Evolutionary conservation across 2,329 filamentous ascomycete genomes (phyloP).

Genomic region (Chrysosphaeria jannelii): DNA sequence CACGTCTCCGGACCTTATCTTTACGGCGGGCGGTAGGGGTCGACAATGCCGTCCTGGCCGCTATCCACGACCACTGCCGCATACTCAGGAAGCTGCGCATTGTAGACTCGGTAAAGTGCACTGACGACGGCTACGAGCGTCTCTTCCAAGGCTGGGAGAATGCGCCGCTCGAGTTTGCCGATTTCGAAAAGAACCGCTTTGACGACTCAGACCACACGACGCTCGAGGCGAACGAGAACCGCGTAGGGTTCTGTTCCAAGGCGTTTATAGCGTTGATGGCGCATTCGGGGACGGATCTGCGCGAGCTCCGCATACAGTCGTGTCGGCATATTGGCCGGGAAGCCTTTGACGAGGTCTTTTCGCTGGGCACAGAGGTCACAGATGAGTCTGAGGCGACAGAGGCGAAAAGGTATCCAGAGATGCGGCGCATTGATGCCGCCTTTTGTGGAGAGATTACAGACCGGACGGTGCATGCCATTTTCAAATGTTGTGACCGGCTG

Average conservation of each 20-base stretch:
- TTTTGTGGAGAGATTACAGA: conserved; percentile 43
- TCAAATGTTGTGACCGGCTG: conserved; percentile 29
- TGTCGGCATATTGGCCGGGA: conserved; percentile 51
- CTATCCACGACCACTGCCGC: conserved; percentile 39
- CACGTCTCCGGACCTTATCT: conserved; percentile 44
- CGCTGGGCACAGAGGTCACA: too few relatives aligned
- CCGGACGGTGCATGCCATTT: conserved; percentile 29
- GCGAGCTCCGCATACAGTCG: conserved; percentile 45
- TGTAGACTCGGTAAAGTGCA: conserved; percentile 43
- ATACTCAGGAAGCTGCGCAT: conserved; percentile 50
- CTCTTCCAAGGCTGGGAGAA: conserved; percentile 59
- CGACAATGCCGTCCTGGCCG: conserved; percentile 37
- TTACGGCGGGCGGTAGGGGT: conserved; percentile 34
- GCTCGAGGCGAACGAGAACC: conserved; percentile 29
- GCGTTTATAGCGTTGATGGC: conserved; percentile 60
- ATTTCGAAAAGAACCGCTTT: conserved; percentile 51
- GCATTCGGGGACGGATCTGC: conserved; percentile 41
- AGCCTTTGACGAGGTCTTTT: conserved; percentile 49
- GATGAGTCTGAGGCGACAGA: too few relatives aligned
- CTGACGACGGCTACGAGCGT: conserved; percentile 38
- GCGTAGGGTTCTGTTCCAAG: conserved; percentile 41
- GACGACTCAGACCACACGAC: conserved; percentile 40
- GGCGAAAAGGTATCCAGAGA: conserved; percentile 26
- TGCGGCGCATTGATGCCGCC: conserved; percentile 45
- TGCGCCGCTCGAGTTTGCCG: conserved; percentile 34